Conservation (phyloP, 1,139 yeast species). For the Lodderomyces margitis region DNA sequence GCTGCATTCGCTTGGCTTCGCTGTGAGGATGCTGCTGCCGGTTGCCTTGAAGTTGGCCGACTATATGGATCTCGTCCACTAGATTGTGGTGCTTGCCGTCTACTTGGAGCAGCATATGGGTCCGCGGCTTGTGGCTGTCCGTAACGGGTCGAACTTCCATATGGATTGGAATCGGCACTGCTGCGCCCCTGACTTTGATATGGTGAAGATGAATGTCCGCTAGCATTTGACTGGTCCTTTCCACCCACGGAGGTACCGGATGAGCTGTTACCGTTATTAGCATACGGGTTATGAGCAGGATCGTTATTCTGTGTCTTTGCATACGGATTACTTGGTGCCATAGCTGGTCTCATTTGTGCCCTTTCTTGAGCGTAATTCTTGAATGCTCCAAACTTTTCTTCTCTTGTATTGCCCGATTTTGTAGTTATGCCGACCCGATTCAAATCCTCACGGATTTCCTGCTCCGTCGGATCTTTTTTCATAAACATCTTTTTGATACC, state of each 20-base stretch:
- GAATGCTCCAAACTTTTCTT: constrained; percentile 66
- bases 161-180: constrained; percentile 4
- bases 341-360: constrained; percentile 39
- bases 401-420: constrained; percentile 33
- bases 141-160: constrained; percentile 1
- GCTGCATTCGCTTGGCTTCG: neutral
- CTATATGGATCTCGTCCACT: neutral
- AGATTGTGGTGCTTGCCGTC: constrained; percentile 2
- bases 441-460: constrained; percentile 51
- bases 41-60: constrained; percentile 2
- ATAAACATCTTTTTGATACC: constrained; percentile 55
- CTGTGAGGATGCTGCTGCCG: neutral
- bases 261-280: constrained; percentile 7
- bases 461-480: constrained; percentile 61
- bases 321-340: constrained; percentile 48
- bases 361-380: constrained; percentile 56
- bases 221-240: neutral
- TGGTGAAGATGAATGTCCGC: constrained; percentile 2
- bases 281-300: constrained; percentile 28
- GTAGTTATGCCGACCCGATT: constrained; percentile 54
- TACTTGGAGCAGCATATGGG: constrained; percentile 8
- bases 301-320: constrained; percentile 25
- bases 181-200: constrained; percentile 1
- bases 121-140: constrained; percentile 2
- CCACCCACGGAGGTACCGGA: neutral